Base-by-base conservation (phyloP, 805 yeast genomes). In the Lachancea kluyveri region DNA sequence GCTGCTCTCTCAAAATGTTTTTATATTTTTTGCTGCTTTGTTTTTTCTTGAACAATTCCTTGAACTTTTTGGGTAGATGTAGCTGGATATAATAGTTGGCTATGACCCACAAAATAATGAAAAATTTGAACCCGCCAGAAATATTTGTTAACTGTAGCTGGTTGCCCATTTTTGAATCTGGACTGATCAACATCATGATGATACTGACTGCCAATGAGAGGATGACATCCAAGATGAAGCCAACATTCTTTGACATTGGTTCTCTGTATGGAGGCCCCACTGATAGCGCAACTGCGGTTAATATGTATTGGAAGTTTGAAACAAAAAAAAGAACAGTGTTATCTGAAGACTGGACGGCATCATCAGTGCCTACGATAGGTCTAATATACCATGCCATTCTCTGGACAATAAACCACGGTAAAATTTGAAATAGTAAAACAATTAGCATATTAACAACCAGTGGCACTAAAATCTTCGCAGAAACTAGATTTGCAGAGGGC, bases 221-320 rank as follows among this genome's bases (percentile, higher is more conserved):
- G 0, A 63, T 41, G 24, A 83, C 65, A 31, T 87, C 85, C 2
- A 64, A 24, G 31, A 92, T 62, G 52, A 87, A 90, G 5, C 94
- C 94, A 8, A 42, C 30, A 47, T 81, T 92, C 40, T 75, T 67
- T 17, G 61, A 56, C 45, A 79, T 72, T 1, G 88, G 78, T 50
- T 84, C 80, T 35, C 98, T 69, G 57, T 86, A 92, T 13, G 99
- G 99, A 6, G 92, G 88, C 0, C 99, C 98, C 8, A 74, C 83
- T 12, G 95, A 82, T 37, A 92, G 64, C n/a, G 87, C 74, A 18
- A 85, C 60, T 0, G 96, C 96, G 33, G 77, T 70, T 35, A 86
- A 61, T 29, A 94, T 81, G 57, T 92, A 92, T 63, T 92, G 97
- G 64, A 83, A 82, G 50, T 87, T 85, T 4, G 95, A 72, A 47